Evolutionary conservation across 2,329 filamentous ascomycete genomes (phyloP).

Genomic region (Stemphylium vesicarium): DNA sequence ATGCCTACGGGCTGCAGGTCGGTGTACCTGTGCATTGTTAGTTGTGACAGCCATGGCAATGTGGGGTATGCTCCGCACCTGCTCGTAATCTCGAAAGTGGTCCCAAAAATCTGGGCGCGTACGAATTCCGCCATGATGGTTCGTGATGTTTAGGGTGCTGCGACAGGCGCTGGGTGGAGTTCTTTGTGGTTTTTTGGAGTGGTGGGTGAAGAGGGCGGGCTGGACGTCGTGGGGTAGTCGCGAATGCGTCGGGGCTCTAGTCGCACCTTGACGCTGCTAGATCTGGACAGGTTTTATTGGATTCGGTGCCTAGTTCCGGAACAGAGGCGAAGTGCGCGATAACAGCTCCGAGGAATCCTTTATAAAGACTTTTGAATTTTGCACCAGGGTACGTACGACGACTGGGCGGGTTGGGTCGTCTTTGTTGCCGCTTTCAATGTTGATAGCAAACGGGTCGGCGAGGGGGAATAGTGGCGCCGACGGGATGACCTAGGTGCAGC

Average conservation of each 20-base stretch:
- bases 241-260: constrained; percentile 22
- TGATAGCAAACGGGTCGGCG: constrained; percentile 22
- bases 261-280: constrained; percentile 37
- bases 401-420: not conserved
- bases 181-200: constrained; percentile 7
- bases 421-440: constrained; percentile 11
- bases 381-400: constrained; percentile 7
- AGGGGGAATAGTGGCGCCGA: constrained; percentile 26
- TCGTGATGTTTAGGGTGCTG: constrained; percentile 20
- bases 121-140: constrained; percentile 96
- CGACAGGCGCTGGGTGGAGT: constrained; percentile 30
- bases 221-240: constrained; percentile 23
- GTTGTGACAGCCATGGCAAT: constrained; percentile 23
- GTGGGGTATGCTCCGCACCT: constrained; percentile 65
- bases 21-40: constrained; percentile 73
- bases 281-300: constrained; percentile 18
- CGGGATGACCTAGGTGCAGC: constrained; percentile 17
- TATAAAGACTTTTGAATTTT: constrained; percentile 8
- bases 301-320: constrained; percentile 27
- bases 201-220: constrained; percentile 18
- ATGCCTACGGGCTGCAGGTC: constrained; percentile 98
- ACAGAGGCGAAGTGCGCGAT: constrained; percentile 17
- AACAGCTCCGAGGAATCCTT: constrained; percentile 6
- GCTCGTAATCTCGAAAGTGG: constrained; percentile 99
- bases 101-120: constrained; percentile 98